A percentile compares a stretch with the other conserved stretches of the same genome.
These are phyloP conservation scores for Leptodontidium sp. DNA, from an alignment of 2,329 filamentous ascomycete genomes.

Conservation along the genomic window DNA sequence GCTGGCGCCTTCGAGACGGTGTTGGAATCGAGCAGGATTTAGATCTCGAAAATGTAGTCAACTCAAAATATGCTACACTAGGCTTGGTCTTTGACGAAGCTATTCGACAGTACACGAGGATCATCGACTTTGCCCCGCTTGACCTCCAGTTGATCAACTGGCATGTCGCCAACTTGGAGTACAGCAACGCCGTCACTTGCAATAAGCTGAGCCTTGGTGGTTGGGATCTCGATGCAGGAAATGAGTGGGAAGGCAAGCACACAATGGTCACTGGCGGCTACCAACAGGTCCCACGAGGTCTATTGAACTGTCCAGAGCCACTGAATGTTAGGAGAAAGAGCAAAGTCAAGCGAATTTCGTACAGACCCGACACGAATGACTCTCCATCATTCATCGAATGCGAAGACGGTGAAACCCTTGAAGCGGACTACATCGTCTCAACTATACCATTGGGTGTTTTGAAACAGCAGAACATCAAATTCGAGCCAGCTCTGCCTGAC, in stretches of 20 bases:
- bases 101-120: constrained; percentile 83
- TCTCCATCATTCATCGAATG: constrained; percentile 72
- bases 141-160: constrained; percentile 94
- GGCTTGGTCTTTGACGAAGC: constrained; percentile 92
- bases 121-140: constrained; percentile 83
- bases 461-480: constrained; percentile 82
- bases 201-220: constrained; percentile 86
- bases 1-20: constrained; percentile 77
- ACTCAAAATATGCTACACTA: constrained; percentile 73
- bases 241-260: constrained; percentile 96
- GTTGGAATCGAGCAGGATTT: constrained; percentile 71
- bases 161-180: constrained; percentile 98
- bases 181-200: constrained; percentile 92
- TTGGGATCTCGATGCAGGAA: constrained; percentile 97
- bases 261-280: constrained; percentile 95
- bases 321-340: constrained; percentile 80
- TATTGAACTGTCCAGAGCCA: constrained; percentile 78
- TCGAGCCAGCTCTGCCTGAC: constrained; percentile 86
- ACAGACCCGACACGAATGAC: constrained; percentile 58
- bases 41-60: constrained; percentile 72
- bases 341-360: constrained; percentile 74
- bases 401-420: constrained; percentile 76
- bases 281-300: constrained; percentile 87
- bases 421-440: constrained; percentile 90
- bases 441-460: constrained; percentile 91